These are phyloP conservation scores for Sistotremastrum niveocremeum DNA, from an alignment of 768 basidiomycete species.

Conservation along the genomic window DNA sequence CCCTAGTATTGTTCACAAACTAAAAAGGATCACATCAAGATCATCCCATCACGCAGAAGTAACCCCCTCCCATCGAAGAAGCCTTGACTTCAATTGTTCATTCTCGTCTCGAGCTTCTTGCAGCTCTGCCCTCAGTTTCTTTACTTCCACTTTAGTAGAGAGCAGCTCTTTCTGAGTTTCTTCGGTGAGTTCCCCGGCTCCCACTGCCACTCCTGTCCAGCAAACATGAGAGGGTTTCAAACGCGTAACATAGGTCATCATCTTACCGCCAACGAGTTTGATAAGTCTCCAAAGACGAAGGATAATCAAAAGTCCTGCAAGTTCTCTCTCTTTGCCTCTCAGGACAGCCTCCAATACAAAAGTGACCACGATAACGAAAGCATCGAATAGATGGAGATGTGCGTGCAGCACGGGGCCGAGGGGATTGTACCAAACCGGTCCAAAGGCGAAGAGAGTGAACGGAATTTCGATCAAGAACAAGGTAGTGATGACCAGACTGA, in stretches of 20 bases:
- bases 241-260: slow-evolving; percentile 20
- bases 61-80: neutral
- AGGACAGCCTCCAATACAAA: slow-evolving; percentile 61
- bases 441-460: slow-evolving; percentile 51
- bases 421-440: slow-evolving; percentile 49
- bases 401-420: slow-evolving; percentile 37
- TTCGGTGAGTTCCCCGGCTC: slow-evolving; percentile 59
- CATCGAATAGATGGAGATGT: slow-evolving; percentile 62
- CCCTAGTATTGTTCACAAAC: too few relatives aligned
- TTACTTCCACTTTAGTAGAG: slow-evolving; percentile 35
- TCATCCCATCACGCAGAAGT: too few relatives aligned
- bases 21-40: too few relatives aligned
- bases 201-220: slow-evolving; percentile 53
- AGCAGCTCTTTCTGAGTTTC: slow-evolving; percentile 34
- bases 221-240: slow-evolving; percentile 1
- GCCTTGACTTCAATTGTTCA: slow-evolving; percentile 24
- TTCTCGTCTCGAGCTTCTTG: slow-evolving; percentile 39
- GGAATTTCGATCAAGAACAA: slow-evolving; percentile 73
- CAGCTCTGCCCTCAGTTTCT: slow-evolving; percentile 29
- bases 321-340: slow-evolving; percentile 53
- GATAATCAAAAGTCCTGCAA: slow-evolving; percentile 55
- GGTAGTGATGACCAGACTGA: slow-evolving; percentile 56
- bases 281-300: slow-evolving; percentile 73
- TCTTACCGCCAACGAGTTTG: slow-evolving; percentile 51
- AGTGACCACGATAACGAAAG: slow-evolving; percentile 53